phyloP scores from a whole-genome alignment of 176 grass and related monocot species.

The Paspalum notatum region DNA sequence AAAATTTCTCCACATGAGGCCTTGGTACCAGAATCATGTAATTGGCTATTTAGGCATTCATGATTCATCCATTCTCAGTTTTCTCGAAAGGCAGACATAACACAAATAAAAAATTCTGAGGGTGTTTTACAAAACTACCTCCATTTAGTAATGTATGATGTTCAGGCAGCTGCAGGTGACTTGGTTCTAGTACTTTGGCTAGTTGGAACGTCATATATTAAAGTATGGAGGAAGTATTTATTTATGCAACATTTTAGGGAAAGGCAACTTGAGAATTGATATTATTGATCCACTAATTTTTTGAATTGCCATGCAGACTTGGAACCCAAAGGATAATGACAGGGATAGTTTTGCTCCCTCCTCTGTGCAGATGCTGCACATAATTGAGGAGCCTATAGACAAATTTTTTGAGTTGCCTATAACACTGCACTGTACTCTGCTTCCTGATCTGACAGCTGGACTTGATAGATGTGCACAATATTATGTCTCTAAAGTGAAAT shows the following conservation, averaged over 20 bases:
- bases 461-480: slow-evolving; percentile 68
- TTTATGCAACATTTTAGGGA: slow-evolving; percentile 44
- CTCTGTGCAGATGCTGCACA: slow-evolving; percentile 63
- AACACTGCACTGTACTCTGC: slow-evolving; percentile 59
- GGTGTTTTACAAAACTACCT: no score
- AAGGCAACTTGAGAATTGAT: slow-evolving; percentile 34
- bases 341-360: slow-evolving; percentile 61
- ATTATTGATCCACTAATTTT: slow-evolving; percentile 31
- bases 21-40: background rate
- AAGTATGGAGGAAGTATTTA: background rate
- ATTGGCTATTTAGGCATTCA: slow-evolving; percentile 20
- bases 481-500: slow-evolving; percentile 75
- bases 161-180: no score
- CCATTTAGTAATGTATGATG: no score
- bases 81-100: slow-evolving; percentile 13
- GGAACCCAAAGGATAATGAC: slow-evolving; percentile 71
- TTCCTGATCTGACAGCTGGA: slow-evolving; percentile 70
- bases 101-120: slow-evolving; percentile 18
- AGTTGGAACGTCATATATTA: background rate
- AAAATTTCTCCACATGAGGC: background rate
- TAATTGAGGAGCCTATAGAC: slow-evolving; percentile 70
- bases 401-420: slow-evolving; percentile 75
- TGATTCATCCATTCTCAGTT: slow-evolving; percentile 33
- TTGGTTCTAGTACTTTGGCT: no score
- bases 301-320: slow-evolving; percentile 53